Percentiles rank a stretch among this genome's conserved stretches.
These are phyloP conservation scores for Ustilago sp. DNA, from an alignment of 1,284 basidiomycete genomes.

Conservation along the genomic window DNA sequence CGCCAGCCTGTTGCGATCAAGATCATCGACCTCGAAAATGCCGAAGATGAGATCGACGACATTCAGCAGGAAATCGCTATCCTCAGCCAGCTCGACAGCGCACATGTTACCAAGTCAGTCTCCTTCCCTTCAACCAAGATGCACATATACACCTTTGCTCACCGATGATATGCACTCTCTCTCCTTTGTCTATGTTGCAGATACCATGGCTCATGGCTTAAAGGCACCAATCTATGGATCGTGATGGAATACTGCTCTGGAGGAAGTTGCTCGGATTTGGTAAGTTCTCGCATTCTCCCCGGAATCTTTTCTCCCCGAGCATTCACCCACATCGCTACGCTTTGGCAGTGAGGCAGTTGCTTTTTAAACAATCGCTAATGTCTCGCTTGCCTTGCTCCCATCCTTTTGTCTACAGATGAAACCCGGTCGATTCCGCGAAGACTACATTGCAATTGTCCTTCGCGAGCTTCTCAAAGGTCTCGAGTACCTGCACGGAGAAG, in stretches of 20 bases:
- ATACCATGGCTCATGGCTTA: conserved; percentile 94
- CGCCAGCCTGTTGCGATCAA: conserved; percentile 77
- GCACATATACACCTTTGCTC: background rate
- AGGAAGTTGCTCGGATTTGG: conserved; percentile 73
- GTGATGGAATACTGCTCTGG: conserved; percentile 91
- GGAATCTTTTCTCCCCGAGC: background rate
- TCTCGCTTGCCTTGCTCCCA: background rate
- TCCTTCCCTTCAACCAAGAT: background rate
- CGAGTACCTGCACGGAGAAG: conserved; percentile 94
- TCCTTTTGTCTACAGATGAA: conserved; percentile 80
- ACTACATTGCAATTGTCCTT: conserved; percentile 97
- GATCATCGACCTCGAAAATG: conserved; percentile 98
- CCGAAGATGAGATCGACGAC: conserved; percentile 99
- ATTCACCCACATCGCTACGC: conserved; percentile 7
- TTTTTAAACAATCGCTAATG: background rate
- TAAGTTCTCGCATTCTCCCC: conserved; percentile 50
- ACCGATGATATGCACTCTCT: background rate
- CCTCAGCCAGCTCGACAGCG: conserved; percentile 94
- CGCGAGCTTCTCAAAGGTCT: conserved; percentile 90
- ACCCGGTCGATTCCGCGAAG: conserved; percentile 94
- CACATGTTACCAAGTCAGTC: conserved; percentile 85
- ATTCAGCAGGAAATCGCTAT: conserved; percentile 99
- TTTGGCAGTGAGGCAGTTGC: background rate
- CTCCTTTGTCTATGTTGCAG: conserved; percentile 72
- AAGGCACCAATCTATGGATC: conserved; percentile 94